phyloP scores from a whole-genome alignment of 495 filamentous ascomycete species.

The Talaromyces nanjingensis region DNA sequence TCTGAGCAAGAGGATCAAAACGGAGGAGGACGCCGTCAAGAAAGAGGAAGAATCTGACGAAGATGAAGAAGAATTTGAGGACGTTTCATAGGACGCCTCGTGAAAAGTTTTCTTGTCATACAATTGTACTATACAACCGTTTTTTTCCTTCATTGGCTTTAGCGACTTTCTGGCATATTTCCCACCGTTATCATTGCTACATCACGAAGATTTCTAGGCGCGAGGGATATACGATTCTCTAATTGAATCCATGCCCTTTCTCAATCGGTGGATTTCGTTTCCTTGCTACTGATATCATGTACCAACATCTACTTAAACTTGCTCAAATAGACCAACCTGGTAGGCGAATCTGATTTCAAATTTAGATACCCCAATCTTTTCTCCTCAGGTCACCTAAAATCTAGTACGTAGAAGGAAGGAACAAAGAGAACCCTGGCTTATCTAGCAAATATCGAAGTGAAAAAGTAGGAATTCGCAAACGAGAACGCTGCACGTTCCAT shows the following conservation, averaged over 20 bases:
- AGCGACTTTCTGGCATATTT: not conserved
- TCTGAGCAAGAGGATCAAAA: conserved; percentile 38
- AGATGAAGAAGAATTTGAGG: conserved; percentile 49
- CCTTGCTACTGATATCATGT: not conserved
- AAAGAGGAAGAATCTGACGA: conserved; percentile 42
- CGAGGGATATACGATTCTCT: no score
- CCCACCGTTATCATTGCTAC: no score
- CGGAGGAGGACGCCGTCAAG: conserved; percentile 25
- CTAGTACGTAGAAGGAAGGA: not conserved
- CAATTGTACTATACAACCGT: not conserved
- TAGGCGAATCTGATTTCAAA: not conserved
- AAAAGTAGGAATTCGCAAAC: not conserved
- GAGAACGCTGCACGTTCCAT: conserved; percentile 5
- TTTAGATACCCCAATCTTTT: not conserved
- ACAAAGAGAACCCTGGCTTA: not conserved
- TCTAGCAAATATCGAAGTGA: not conserved
- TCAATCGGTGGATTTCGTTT: not conserved
- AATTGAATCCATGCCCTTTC: no score
- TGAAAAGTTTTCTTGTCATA: not conserved
- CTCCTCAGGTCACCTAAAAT: not conserved
- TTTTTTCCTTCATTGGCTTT: not conserved
- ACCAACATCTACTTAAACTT: not conserved
- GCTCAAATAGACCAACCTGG: not conserved
- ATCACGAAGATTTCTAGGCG: no score
- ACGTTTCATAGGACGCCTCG: conserved; percentile 42